phyloP scores from a whole-genome alignment of 768 basidiomycete genomes.

The Clathrus columnatus region DNA sequence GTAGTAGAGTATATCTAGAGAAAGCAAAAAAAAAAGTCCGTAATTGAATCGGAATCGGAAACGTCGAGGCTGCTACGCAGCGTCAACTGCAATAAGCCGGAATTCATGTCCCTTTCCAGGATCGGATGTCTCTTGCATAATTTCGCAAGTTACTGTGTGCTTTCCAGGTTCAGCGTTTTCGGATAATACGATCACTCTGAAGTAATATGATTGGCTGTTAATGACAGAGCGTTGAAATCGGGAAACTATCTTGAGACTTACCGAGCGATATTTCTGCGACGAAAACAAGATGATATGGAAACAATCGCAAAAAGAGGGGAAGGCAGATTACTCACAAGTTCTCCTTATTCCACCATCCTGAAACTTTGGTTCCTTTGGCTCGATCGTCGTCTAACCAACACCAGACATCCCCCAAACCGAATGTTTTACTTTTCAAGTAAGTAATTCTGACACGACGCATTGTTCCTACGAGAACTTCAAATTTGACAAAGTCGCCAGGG shows the following conservation, averaged over 20 bases:
- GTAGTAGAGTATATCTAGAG: too few species aligned
- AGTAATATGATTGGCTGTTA: too few species aligned
- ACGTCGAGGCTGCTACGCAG: slow-evolving; percentile 1
- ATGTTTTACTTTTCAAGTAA: slow-evolving; percentile 8
- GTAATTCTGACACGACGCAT: slow-evolving; percentile 13
- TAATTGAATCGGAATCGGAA: too few species aligned
- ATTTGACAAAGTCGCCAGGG: slow-evolving; percentile 1
- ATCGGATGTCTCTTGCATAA: slow-evolving; percentile 1
- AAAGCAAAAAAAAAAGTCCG: too few species aligned
- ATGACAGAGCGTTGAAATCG: too few species aligned
- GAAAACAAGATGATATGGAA: neutral
- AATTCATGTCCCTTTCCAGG: slow-evolving; percentile 8
- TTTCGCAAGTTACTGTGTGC: slow-evolving; percentile 5
- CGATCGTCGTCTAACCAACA: slow-evolving; percentile 12
- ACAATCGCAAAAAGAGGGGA: neutral
- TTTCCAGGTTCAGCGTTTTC: neutral
- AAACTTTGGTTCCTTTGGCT: neutral
- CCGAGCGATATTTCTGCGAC: neutral
- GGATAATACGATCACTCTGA: neutral
- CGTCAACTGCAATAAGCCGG: slow-evolving; percentile 8
- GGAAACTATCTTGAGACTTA: neutral
- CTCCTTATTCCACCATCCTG: slow-evolving; percentile 4
- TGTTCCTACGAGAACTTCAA: slow-evolving; percentile 5
- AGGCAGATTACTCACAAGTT: neutral
- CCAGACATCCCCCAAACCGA: slow-evolving; percentile 10